These are phyloP conservation scores for Mycena galopus DNA, from an alignment of 768 basidiomycete species.

Conservation along the genomic window DNA sequence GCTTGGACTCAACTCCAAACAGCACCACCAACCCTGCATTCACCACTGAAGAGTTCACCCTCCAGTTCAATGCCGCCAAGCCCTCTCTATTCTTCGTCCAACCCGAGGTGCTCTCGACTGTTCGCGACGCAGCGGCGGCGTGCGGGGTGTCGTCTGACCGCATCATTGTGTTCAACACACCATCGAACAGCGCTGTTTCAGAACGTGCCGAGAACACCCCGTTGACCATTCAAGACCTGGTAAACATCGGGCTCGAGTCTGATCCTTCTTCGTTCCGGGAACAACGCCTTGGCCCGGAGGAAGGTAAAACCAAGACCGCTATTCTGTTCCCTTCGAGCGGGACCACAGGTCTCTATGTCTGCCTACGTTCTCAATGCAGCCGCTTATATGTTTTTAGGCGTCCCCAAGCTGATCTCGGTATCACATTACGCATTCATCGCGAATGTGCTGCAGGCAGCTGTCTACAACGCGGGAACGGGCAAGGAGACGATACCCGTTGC, in stretches of 20 bases:
- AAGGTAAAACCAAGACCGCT: constrained; percentile 59
- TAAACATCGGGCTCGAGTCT: constrained; percentile 10
- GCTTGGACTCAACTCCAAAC: constrained; percentile 35
- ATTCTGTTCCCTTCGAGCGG: constrained; percentile 65
- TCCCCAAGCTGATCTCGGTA: constrained; percentile 49
- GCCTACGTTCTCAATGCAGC: too few relatives aligned
- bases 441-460: constrained; percentile 54
- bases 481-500: constrained; percentile 45
- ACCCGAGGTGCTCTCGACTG: constrained; percentile 44
- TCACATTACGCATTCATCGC: constrained; percentile 61
- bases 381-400: too few relatives aligned
- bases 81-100: constrained; percentile 49
- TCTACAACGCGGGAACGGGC: constrained; percentile 44
- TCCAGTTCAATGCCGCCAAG: constrained; percentile 51
- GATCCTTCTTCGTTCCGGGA: constrained; percentile 14
- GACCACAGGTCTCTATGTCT: constrained; percentile 63
- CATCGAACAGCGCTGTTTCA: not conserved
- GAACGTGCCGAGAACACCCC: not conserved
- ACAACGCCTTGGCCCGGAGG: constrained; percentile 48
- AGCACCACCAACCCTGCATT: constrained; percentile 58
- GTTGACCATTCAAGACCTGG: constrained; percentile 40
- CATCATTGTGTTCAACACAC: constrained; percentile 35
- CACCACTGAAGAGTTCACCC: constrained; percentile 52
- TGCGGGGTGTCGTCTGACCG: constrained; percentile 41
- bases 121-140: constrained; percentile 10